A percentile compares a stretch with the other conserved stretches of the same genome.
These are phyloP conservation scores for Pichia sp. DNA, from an alignment of 1,139 yeast genomes.

Conservation along the genomic window DNA sequence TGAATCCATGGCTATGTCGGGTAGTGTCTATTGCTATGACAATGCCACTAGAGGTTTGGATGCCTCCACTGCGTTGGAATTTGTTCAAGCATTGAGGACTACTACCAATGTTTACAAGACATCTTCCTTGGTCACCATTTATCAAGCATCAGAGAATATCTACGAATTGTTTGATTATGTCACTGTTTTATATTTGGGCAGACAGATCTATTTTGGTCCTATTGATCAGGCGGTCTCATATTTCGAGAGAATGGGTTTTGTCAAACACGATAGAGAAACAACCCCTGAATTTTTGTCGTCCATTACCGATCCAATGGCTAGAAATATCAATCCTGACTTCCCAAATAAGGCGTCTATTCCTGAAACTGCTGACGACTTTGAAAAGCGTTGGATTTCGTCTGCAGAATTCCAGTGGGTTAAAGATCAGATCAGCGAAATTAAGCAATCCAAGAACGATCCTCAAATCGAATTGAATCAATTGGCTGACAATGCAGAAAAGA, in stretches of 20 bases:
- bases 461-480: not conserved
- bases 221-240: slow-evolving; percentile 49
- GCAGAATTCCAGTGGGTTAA: slow-evolving; percentile 28
- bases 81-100: slow-evolving; percentile 57
- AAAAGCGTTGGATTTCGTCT: slow-evolving; percentile 37
- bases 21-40: slow-evolving; percentile 62
- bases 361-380: slow-evolving; percentile 36
- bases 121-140: slow-evolving; percentile 68
- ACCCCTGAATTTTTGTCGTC: slow-evolving; percentile 80
- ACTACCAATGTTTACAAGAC: slow-evolving; percentile 50
- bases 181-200: slow-evolving; percentile 64
- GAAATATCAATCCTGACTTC: slow-evolving; percentile 38
- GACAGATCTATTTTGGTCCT: slow-evolving; percentile 69
- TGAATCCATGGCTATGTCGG: slow-evolving; percentile 52
- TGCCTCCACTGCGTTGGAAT: slow-evolving; percentile 71
- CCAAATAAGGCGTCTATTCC: slow-evolving; percentile 23
- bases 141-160: slow-evolving; percentile 76
- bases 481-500: slow-evolving; percentile 18
- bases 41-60: slow-evolving; percentile 71
- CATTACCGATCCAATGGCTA: slow-evolving; percentile 53
- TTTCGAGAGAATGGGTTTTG: slow-evolving; percentile 59
- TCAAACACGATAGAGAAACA: slow-evolving; percentile 68
- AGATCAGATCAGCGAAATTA: slow-evolving; percentile 12
- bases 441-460: not conserved
- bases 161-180: slow-evolving; percentile 72